Evolutionary conservation across 352 stramenopile species (phyloP).

Genomic region (Hyaloperonospora brassicae): DNA sequence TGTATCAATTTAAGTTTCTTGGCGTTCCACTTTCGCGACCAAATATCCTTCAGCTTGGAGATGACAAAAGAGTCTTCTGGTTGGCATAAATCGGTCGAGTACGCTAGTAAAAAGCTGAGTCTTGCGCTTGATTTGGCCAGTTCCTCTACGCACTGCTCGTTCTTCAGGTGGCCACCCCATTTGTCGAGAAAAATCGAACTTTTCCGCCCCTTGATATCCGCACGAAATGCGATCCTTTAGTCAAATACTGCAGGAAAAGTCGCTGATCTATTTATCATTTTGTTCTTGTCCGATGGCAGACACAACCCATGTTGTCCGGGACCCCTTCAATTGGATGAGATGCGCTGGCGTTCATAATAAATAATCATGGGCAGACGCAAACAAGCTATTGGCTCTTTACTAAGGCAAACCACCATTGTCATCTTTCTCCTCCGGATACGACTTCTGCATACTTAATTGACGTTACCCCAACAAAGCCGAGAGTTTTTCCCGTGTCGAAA

Average conservation of each 20-base stretch:
- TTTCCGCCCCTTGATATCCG: not conserved
- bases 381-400: not conserved
- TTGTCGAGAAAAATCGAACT: constrained; percentile 8
- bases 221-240: constrained; percentile 2
- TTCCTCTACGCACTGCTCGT: too few species aligned
- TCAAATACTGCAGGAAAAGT: not conserved
- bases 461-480: too few species aligned
- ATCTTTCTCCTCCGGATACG: too few species aligned
- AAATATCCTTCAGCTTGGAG: not conserved
- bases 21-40: too few species aligned
- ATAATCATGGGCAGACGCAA: not conserved
- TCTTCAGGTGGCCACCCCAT: not conserved
- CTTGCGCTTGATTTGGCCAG: too few species aligned
- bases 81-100: not conserved
- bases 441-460: too few species aligned
- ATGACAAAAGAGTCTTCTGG: too few species aligned
- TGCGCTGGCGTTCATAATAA: too few species aligned
- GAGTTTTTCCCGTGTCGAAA: too few species aligned
- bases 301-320: too few species aligned
- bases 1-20: too few species aligned
- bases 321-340: too few species aligned
- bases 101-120: not conserved
- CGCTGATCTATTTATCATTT: constrained; percentile 1
- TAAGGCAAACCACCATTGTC: not conserved
- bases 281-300: constrained; percentile 1